These are phyloP conservation scores for Pseudoscleropodium purum DNA, from an alignment of 225 moss, liverwort and hornwort genomes.

Conservation along the genomic window DNA sequence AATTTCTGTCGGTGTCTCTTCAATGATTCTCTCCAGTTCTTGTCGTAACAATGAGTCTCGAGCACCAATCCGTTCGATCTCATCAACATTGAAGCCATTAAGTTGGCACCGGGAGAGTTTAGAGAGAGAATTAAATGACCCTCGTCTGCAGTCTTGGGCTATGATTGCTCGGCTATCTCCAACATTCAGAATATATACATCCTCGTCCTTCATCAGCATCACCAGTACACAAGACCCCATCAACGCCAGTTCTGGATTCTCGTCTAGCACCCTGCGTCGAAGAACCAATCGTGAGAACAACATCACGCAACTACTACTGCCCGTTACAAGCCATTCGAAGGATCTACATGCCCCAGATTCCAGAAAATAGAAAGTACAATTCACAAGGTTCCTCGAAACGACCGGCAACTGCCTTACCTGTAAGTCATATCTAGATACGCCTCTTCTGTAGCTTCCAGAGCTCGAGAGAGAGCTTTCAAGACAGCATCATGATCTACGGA, in stretches of 20 bases:
- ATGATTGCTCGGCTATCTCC: constrained; percentile 95
- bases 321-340: neutral
- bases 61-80: constrained; percentile 61
- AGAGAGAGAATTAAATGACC: constrained; percentile 39
- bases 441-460: constrained; percentile 85
- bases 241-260: constrained; percentile 91
- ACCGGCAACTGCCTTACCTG: constrained; percentile 2
- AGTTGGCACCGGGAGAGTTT: constrained; percentile 43
- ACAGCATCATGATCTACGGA: constrained; percentile 67
- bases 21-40: constrained; percentile 92
- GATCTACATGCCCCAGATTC: neutral
- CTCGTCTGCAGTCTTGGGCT: constrained; percentile 77
- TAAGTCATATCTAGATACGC: constrained; percentile 96
- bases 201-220: constrained; percentile 99
- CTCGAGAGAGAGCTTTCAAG: constrained; percentile 79
- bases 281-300: neutral
- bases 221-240: constrained; percentile 99
- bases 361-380: neutral
- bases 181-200: constrained; percentile 99
- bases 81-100: constrained; percentile 55
- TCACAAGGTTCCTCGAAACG: neutral
- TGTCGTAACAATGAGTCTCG: constrained; percentile 80
- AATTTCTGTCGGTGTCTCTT: constrained; percentile 90
- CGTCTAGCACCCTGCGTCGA: constrained; percentile 55
- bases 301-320: neutral